Evolutionary conservation across 2,329 filamentous ascomycete genomes (phyloP).

Genomic region (Chrysoporthe deuterocubensis): DNA sequence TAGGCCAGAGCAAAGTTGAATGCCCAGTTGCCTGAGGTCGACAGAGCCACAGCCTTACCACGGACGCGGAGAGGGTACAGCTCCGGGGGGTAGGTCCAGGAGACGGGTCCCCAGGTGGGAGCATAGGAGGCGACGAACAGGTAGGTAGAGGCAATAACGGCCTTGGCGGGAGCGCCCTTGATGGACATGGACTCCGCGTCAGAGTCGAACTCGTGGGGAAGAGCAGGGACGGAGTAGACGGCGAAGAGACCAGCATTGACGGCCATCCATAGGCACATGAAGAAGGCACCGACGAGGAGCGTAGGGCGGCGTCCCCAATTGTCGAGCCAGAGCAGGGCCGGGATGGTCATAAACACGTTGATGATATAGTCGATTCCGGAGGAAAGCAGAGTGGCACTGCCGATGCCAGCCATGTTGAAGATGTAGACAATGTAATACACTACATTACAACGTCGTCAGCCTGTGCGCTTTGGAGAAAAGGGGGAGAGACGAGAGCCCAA

Average conservation of each 20-base stretch:
- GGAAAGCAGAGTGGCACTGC: conserved; percentile 62
- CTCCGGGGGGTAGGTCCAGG: conserved; percentile 53
- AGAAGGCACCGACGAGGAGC: conserved; percentile 65
- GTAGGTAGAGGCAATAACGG: conserved; percentile 69
- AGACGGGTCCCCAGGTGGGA: conserved; percentile 48
- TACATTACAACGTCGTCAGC: conserved; percentile 24
- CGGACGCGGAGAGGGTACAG: conserved; percentile 49
- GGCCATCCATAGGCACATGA: conserved; percentile 62
- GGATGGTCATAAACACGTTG: conserved; percentile 79
- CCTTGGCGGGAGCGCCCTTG: conserved; percentile 53
- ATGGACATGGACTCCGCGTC: conserved; percentile 52
- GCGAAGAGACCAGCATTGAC: conserved; percentile 52
- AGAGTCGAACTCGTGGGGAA: conserved; percentile 42
- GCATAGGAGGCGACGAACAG: conserved; percentile 61
- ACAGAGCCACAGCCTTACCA: conserved; percentile 41
- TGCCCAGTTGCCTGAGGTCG: conserved; percentile 43
- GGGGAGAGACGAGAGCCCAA: no score
- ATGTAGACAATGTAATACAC: conserved; percentile 74
- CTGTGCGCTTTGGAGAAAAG: neutral
- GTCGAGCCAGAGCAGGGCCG: conserved; percentile 76
- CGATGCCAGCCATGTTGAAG: conserved; percentile 73
- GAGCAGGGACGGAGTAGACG: conserved; percentile 43
- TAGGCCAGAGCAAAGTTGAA: conserved; percentile 47
- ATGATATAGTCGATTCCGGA: conserved; percentile 77
- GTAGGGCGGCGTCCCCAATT: conserved; percentile 73